Percentiles rank a stretch among this genome's conserved stretches.
Conservation (phyloP, 306 rosid species). For the Castanea sativa region DNA sequence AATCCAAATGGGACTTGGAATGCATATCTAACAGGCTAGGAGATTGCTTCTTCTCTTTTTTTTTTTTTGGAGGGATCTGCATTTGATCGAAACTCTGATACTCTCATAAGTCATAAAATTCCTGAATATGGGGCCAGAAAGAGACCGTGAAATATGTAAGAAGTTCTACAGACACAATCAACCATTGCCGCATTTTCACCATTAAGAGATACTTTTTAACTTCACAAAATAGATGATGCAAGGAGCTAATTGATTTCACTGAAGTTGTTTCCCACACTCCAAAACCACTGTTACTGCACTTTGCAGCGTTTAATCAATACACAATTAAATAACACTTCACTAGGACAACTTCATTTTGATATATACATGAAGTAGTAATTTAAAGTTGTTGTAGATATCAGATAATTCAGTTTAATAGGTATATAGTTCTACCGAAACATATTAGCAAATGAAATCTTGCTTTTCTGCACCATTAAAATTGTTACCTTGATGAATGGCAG, state of each 20-base stretch:
- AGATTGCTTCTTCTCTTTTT: neutral
- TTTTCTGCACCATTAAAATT: neutral
- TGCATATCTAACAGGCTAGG: neutral
- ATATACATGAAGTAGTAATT: neutral
- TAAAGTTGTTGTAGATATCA: neutral
- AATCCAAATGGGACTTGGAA: neutral
- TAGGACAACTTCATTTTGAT: neutral
- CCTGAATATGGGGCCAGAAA: neutral
- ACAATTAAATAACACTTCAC: neutral
- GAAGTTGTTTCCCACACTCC: neutral
- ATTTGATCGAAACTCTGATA: neutral
- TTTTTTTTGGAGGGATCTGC: neutral
- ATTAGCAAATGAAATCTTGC: neutral
- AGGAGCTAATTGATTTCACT: neutral
- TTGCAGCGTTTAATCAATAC: neutral
- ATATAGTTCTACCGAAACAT: neutral
- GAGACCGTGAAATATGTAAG: neutral
- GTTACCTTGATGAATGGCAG: conserved; percentile 73
- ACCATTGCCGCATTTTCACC: neutral
- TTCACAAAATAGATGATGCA: neutral
- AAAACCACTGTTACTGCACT: neutral
- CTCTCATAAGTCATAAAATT: neutral
- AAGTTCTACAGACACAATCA: neutral
- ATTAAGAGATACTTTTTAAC: neutral
- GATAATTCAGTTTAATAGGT: neutral